Percentiles rank a stretch among this genome's conserved stretches.
Conservation (phyloP, 208 protist genomes). For the Leishmania tropica region DNA sequence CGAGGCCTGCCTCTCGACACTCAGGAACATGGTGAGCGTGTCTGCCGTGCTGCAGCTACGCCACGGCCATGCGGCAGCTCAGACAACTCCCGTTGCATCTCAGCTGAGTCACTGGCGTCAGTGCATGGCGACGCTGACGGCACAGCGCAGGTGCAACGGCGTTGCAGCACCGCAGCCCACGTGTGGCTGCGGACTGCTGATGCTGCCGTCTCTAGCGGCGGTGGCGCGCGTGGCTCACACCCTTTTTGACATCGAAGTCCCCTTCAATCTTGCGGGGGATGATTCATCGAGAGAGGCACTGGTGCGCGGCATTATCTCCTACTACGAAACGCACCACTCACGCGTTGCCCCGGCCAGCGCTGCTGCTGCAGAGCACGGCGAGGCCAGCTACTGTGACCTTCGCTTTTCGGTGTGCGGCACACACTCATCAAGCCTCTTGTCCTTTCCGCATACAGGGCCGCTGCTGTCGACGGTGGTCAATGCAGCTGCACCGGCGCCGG, state of each 20-base stretch:
- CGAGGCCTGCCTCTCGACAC: conserved; percentile 23
- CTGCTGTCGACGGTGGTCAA: neutral
- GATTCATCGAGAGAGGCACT: neutral
- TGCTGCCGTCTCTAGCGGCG: conserved; percentile 8
- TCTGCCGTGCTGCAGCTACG: conserved; percentile 14
- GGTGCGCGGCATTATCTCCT: neutral
- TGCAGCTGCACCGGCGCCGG: neutral
- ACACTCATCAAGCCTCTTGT: neutral
- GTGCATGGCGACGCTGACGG: conserved; percentile 13
- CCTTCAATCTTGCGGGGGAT: neutral
- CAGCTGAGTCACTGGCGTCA: conserved; percentile 14
- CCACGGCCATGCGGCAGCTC: neutral
- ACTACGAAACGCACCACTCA: conserved; percentile 1
- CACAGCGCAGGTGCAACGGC: neutral
- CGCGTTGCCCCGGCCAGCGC: neutral
- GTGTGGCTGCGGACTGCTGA: conserved; percentile 18
- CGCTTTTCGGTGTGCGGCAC: neutral
- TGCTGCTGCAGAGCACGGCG: neutral
- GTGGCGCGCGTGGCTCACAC: conserved; percentile 15
- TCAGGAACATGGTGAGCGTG: conserved; percentile 37
- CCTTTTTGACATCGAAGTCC: conserved; percentile 10
- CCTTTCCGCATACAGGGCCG: conserved; percentile 8
- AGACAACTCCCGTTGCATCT: neutral
- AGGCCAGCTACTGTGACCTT: conserved; percentile 1
- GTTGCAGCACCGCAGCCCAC: neutral